Evolutionary conservation across 306 rosid species (phyloP).

Genomic region (Rosa lucieae): DNA sequence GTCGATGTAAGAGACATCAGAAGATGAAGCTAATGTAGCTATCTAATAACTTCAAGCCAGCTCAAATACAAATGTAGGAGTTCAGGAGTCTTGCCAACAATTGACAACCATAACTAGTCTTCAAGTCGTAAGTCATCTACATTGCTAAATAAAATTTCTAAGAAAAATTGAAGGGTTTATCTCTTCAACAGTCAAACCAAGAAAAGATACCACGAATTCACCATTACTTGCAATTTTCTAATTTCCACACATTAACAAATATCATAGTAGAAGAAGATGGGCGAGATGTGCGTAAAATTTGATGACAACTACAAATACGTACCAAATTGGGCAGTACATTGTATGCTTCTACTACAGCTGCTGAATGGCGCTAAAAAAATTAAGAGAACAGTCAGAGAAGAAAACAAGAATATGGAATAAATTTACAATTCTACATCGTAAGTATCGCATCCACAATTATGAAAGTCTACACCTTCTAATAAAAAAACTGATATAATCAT

Average conservation of each 20-base stretch:
- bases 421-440: conserved; percentile 6
- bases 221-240: no score
- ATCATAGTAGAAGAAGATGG: not conserved
- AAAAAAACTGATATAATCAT: not conserved
- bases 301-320: conserved; percentile 15
- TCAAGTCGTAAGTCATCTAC: not conserved
- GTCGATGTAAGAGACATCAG: not conserved
- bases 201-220: no score
- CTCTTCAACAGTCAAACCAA: not conserved
- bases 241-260: not conserved
- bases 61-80: not conserved
- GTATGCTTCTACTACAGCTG: conserved; percentile 71
- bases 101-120: not conserved
- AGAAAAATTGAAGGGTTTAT: not conserved
- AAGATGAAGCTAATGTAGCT: not conserved
- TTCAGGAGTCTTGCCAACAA: not conserved
- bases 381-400: conserved; percentile 12
- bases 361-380: conserved; percentile 54
- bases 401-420: conserved; percentile 6
- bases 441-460: conserved; percentile 2
- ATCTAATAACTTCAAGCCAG: not conserved
- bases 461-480: not conserved
- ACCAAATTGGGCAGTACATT: conserved; percentile 82
- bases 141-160: not conserved
- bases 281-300: not conserved